Percentiles rank a stretch among this genome's conserved stretches.
phyloP scores from a whole-genome alignment of 345 rosid species.

The Syzygium aqueum region DNA sequence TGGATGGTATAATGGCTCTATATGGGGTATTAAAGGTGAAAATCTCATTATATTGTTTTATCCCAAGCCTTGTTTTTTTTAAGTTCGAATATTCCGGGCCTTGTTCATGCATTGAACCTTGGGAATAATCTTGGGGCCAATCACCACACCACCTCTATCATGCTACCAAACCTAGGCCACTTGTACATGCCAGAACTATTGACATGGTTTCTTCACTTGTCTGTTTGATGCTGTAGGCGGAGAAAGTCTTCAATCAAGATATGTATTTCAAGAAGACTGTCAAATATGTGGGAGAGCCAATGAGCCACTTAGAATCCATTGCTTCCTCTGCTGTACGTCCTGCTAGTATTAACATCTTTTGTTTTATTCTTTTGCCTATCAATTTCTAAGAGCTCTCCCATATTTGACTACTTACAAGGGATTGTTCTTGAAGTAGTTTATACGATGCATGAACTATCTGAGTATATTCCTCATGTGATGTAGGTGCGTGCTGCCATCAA shows the following conservation, averaged over 20 bases:
- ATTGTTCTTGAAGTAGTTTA: not conserved
- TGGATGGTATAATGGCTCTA: not conserved
- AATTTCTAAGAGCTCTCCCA: not conserved
- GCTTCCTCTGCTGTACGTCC: constrained; percentile 90
- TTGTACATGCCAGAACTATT: not conserved
- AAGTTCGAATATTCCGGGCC: not conserved
- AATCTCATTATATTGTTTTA: not conserved
- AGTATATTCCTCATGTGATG: not conserved
- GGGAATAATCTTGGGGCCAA: not conserved
- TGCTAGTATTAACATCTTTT: not conserved
- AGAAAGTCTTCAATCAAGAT: constrained; percentile 94
- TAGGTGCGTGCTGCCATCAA: constrained; percentile 80
- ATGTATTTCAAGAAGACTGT: constrained; percentile 82
- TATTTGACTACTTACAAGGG: not conserved
- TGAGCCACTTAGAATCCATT: constrained; percentile 93
- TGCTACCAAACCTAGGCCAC: not conserved
- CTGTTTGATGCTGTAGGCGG: constrained; percentile 50
- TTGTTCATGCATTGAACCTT: not conserved
- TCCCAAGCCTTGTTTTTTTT: not conserved
- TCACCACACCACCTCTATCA: not conserved
- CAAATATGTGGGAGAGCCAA: constrained; percentile 91
- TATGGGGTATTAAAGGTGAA: not conserved
- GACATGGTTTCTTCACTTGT: not conserved
- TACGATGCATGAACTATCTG: not conserved
- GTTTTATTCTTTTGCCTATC: not conserved